A percentile compares a stretch with the other conserved stretches of the same genome.
Conservation (phyloP, 805 yeast genomes). For the Hanseniaspora lindneri region DNA sequence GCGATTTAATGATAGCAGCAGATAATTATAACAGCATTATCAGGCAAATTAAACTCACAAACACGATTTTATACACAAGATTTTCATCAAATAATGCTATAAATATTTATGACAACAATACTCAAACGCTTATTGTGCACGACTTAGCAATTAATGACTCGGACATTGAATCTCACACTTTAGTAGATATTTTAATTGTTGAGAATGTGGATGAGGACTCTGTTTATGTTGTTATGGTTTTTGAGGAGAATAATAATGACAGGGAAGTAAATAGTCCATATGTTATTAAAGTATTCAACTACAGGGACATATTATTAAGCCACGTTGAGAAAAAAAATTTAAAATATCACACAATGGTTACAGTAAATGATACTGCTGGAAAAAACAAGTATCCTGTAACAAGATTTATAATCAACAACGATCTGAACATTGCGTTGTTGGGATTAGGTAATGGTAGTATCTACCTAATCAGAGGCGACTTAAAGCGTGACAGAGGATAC, state of each 20-base stretch:
- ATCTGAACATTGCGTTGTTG: slow-evolving; percentile 28
- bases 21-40: background rate
- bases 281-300: slow-evolving; percentile 3
- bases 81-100: background rate
- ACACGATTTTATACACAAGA: background rate
- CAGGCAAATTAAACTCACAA: background rate
- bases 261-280: slow-evolving; percentile 8
- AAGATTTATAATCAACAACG: slow-evolving; percentile 48
- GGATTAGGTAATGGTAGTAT: slow-evolving; percentile 82
- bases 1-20: background rate
- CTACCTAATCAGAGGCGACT: slow-evolving; percentile 72
- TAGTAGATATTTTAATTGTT: background rate
- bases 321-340: background rate
- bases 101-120: slow-evolving; percentile 1
- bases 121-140: background rate
- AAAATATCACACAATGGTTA: slow-evolving; percentile 11
- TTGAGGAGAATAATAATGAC: slow-evolving; percentile 1
- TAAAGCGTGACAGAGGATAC: slow-evolving; percentile 78
- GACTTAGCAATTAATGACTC: slow-evolving; percentile 1
- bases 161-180: slow-evolving; percentile 2
- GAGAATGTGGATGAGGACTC: background rate
- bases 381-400: slow-evolving; percentile 46
- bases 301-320: background rate
- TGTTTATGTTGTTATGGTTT: background rate
- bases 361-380: slow-evolving; percentile 3